These are phyloP conservation scores for Sporothrix brunneoviolacea DNA, from an alignment of 2,329 filamentous ascomycete species.

Conservation along the genomic window DNA sequence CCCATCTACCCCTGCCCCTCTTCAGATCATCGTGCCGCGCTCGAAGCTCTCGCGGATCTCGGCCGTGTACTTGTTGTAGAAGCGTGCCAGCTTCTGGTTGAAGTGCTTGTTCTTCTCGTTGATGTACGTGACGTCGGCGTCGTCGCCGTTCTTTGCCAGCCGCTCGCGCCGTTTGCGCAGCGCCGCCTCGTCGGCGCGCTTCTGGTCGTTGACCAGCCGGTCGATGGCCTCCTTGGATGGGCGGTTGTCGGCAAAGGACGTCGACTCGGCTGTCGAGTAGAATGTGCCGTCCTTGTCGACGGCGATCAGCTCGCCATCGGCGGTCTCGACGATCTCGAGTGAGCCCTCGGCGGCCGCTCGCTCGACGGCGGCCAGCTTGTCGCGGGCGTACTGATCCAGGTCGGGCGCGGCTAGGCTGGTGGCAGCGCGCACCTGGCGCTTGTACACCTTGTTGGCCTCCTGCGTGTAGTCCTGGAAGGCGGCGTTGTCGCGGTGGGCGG, in stretches of 20 bases:
- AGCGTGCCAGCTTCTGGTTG: conserved; percentile 91
- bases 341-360: conserved; percentile 77
- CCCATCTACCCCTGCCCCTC: background rate
- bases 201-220: conserved; percentile 75
- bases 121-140: conserved; percentile 94
- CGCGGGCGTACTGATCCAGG: conserved; percentile 75
- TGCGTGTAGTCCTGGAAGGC: conserved; percentile 84
- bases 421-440: conserved; percentile 62
- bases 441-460: conserved; percentile 89
- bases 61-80: conserved; percentile 97
- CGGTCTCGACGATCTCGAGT: conserved; percentile 91
- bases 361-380: conserved; percentile 80
- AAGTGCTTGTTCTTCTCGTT: conserved; percentile 99
- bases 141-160: conserved; percentile 70
- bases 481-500: conserved; percentile 71
- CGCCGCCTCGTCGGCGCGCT: conserved; percentile 79
- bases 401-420: conserved; percentile 65
- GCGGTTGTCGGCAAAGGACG: conserved; percentile 74
- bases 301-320: conserved; percentile 87
- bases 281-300: conserved; percentile 87
- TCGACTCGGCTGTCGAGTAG: conserved; percentile 81
- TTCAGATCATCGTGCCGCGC: conserved; percentile 86
- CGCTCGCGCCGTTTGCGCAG: conserved; percentile 81
- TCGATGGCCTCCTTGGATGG: conserved; percentile 85
- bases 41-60: conserved; percentile 98